Percentiles rank a stretch among this genome's conserved stretches.
Evolutionary conservation across 2,329 filamentous ascomycete genomes (phyloP).

Genomic region (Tetracladium maxilliforme): DNA sequence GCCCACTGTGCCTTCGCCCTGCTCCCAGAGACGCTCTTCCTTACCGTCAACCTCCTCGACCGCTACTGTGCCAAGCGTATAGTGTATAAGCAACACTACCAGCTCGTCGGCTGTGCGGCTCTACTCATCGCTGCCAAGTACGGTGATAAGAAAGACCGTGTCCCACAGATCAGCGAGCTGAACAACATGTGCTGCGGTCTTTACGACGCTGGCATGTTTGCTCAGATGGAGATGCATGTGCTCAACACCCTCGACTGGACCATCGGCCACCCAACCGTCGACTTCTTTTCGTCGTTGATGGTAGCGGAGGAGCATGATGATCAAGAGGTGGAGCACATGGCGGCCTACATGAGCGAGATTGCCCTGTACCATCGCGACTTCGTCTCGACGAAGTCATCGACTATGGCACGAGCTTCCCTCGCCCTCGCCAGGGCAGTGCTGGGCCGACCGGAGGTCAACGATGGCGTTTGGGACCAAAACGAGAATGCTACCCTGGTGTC

Average conservation of each 20-base stretch:
- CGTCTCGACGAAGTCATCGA: conserved; percentile 79
- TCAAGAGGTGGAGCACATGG: conserved; percentile 85
- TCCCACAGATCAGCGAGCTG: conserved; percentile 92
- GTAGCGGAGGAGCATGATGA: conserved; percentile 67
- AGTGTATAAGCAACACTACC: conserved; percentile 98
- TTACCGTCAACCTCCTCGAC: conserved; percentile 92
- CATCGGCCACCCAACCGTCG: conserved; percentile 89
- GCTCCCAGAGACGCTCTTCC: conserved; percentile 86
- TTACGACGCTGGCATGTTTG: conserved; percentile 99
- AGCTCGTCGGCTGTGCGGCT: conserved; percentile 90
- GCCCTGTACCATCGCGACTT: conserved; percentile 95
- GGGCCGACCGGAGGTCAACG: conserved; percentile 59
- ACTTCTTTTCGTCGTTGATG: conserved; percentile 82
- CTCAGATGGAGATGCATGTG: conserved; percentile 99
- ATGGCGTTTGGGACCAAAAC: conserved; percentile 49
- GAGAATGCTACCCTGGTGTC: conserved; percentile 50
- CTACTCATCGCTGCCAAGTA: conserved; percentile 97
- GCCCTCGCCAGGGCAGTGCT: conserved; percentile 80
- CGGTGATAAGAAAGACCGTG: conserved; percentile 94
- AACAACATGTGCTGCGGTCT: conserved; percentile 99
- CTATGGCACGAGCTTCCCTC: conserved; percentile 77
- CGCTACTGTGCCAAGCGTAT: conserved; percentile 95
- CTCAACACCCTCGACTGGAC: conserved; percentile 94
- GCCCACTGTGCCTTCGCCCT: conserved; percentile 90
- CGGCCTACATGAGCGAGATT: conserved; percentile 87